A percentile compares a stretch with the other conserved stretches of the same genome.
Conservation (phyloP, 306 rosid genomes). For the Corylus americana region DNA sequence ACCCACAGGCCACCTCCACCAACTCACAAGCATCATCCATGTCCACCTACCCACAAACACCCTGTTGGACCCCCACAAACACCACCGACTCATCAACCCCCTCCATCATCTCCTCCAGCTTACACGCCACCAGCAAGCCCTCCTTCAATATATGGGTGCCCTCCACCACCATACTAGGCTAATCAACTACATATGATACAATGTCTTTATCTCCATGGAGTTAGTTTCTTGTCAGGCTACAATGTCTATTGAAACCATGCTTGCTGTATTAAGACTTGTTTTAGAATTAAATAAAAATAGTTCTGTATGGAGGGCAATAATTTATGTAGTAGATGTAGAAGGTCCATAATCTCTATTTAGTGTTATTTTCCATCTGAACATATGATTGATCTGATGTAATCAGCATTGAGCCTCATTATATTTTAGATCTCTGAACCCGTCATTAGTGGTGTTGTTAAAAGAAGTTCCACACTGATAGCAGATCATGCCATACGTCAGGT, state of each 20-base stretch:
- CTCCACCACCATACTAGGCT: neutral
- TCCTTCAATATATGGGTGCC: neutral
- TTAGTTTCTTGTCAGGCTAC: neutral
- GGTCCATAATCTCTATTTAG: neutral
- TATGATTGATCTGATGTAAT: neutral
- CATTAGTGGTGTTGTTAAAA: too few relatives aligned
- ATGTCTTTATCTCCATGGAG: neutral
- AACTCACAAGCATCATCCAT: neutral
- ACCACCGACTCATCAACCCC: too few relatives aligned
- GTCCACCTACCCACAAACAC: neutral
- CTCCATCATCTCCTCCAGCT: neutral
- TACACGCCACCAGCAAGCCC: neutral
- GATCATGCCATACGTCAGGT: too few relatives aligned
- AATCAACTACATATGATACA: neutral
- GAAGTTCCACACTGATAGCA: too few relatives aligned
- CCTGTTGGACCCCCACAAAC: too few relatives aligned
- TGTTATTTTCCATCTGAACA: too few relatives aligned
- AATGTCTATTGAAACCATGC: slow-evolving; percentile 4
- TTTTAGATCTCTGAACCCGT: too few relatives aligned
- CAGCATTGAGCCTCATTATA: too few relatives aligned
- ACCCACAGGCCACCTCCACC: neutral
- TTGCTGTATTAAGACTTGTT: neutral
- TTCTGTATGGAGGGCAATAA: neutral
- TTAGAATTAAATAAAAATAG: neutral
- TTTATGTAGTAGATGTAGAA: too few relatives aligned